Percentiles rank a stretch among this genome's conserved stretches.
Conservation (phyloP, 352 stramenopile species). For the Globisporangium paddicum region DNA sequence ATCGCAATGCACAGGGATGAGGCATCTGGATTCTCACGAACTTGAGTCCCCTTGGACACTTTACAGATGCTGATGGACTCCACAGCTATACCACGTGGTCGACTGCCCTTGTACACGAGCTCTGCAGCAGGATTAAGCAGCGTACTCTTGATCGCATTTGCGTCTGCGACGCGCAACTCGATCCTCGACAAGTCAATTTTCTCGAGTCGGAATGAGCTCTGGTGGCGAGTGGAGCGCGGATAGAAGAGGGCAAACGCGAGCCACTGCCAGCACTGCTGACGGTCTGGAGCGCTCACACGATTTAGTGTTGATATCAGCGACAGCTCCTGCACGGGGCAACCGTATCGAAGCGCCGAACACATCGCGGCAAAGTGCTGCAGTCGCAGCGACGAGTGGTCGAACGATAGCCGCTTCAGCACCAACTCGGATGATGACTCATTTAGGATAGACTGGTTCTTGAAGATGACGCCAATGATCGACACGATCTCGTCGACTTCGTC, state of each 20-base stretch:
- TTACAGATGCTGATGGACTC: not conserved
- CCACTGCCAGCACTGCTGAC: constrained; percentile 11
- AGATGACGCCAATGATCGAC: not conserved
- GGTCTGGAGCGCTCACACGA: not conserved
- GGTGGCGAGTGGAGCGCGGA: constrained; percentile 1
- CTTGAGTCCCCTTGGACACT: not conserved
- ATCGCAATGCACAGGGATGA: not conserved
- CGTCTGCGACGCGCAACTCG: not conserved
- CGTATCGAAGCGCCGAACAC: constrained; percentile 6
- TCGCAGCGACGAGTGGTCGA: constrained; percentile 7
- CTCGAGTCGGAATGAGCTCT: not conserved
- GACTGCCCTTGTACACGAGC: not conserved
- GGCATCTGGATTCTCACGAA: not conserved
- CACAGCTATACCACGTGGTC: not conserved
- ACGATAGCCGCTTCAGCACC: constrained; percentile 2
- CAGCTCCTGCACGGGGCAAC: not conserved
- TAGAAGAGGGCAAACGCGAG: constrained; percentile 14
- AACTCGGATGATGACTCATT: not conserved
- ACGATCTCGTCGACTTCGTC: not conserved
- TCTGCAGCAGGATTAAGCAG: constrained; percentile 1
- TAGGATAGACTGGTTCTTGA: not conserved
- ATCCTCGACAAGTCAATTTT: constrained; percentile 9
- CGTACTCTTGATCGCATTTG: constrained; percentile 6
- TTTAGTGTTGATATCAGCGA: constrained; percentile 9
- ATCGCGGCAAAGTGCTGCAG: constrained; percentile 8